These are phyloP conservation scores for Zymoseptoria ardabiliae DNA, from an alignment of 2,329 filamentous ascomycete species.

Conservation along the genomic window DNA sequence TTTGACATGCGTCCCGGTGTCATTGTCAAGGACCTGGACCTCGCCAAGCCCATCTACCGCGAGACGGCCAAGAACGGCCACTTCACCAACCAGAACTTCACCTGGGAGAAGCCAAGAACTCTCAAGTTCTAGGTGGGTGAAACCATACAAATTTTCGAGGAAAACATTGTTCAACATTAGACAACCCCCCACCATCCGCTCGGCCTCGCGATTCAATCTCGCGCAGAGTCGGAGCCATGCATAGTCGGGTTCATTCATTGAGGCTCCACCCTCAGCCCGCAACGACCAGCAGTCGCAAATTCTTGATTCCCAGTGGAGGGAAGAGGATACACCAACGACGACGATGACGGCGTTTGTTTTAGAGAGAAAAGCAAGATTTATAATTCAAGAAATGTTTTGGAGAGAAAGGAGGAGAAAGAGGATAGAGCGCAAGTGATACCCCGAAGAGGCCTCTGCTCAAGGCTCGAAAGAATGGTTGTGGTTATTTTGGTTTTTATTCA, in stretches of 20 bases:
- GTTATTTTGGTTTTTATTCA: constrained; percentile 15
- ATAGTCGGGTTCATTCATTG: constrained; percentile 5
- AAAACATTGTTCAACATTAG: constrained; percentile 6
- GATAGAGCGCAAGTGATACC: constrained; percentile 22
- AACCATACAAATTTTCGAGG: not conserved
- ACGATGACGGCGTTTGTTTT: constrained; percentile 10
- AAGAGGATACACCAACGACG: constrained; percentile 6
- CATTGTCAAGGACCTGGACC: constrained; percentile 94
- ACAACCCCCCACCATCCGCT: constrained; percentile 1
- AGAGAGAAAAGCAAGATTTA: constrained; percentile 2
- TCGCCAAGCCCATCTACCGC: constrained; percentile 95
- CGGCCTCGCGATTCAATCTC: constrained; percentile 3
- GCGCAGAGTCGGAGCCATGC: constrained; percentile 8
- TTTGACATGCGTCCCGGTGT: constrained; percentile 97
- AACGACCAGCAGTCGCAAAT: not conserved
- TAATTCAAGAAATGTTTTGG: not conserved
- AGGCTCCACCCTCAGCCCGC: constrained; percentile 11
- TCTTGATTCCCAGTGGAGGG: not conserved
- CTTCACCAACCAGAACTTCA: constrained; percentile 97
- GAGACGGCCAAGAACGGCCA: constrained; percentile 99
- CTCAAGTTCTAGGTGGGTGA: constrained; percentile 69
- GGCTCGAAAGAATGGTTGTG: constrained; percentile 11
- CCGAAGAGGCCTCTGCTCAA: constrained; percentile 19
- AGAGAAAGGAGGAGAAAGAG: constrained; percentile 9
- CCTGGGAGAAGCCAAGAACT: constrained; percentile 95